A percentile compares a stretch with the other conserved stretches of the same genome.
Conservation (phyloP, 108 stramenopile species). For the Skeletonema tropicum region DNA sequence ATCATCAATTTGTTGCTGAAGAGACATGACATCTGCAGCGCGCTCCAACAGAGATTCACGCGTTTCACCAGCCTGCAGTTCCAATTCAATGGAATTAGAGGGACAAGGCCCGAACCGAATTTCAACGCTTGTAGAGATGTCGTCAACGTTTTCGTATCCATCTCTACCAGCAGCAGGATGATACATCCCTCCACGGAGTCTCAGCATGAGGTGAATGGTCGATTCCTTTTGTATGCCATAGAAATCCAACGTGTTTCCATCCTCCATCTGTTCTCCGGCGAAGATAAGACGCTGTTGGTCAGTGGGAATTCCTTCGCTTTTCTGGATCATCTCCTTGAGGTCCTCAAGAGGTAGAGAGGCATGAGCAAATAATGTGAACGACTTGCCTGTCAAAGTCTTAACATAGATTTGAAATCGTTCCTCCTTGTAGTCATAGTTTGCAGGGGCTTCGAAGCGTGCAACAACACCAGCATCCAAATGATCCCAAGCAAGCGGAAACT, state of each 20-base stretch:
- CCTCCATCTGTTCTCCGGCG: constrained; percentile 85
- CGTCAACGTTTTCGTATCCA: not conserved
- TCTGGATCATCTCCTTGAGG: constrained; percentile 17
- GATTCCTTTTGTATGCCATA: constrained; percentile 87
- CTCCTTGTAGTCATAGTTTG: not conserved
- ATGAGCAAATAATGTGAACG: constrained; percentile 5
- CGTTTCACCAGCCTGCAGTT: not conserved
- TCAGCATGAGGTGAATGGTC: constrained; percentile 58
- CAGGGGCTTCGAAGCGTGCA: not conserved
- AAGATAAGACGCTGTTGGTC: constrained; percentile 71
- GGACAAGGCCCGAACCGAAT: not conserved
- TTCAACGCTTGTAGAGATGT: not conserved
- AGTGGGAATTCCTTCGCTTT: constrained; percentile 14
- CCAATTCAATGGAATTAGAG: not conserved
- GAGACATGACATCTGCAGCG: not conserved
- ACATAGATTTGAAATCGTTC: not conserved
- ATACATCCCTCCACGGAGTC: constrained; percentile 68
- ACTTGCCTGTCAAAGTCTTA: constrained; percentile 10
- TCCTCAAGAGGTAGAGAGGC: constrained; percentile 22
- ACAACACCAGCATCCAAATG: not conserved
- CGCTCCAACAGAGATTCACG: not conserved
- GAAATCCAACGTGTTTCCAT: constrained; percentile 73
- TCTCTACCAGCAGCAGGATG: not conserved
- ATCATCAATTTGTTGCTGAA: not conserved
- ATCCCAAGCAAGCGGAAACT: not conserved